Conservation (phyloP, 2,329 filamentous ascomycete genomes). For the Hysterium pulicare region DNA sequence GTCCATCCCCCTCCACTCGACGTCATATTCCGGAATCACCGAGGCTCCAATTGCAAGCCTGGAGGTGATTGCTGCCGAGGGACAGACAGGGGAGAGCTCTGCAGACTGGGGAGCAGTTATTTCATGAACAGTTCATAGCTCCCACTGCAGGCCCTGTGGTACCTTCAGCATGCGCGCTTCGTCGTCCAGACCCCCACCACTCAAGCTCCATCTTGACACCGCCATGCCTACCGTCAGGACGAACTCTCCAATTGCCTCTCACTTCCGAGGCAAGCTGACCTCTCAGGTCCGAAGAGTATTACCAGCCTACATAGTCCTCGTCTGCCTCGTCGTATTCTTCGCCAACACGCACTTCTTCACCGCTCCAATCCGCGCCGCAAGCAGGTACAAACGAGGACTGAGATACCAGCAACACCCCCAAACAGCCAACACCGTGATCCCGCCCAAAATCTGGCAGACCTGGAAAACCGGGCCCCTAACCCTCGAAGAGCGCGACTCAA, state of each 20-base stretch:
- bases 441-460: slow-evolving; percentile 72
- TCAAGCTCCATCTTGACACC: slow-evolving; percentile 30
- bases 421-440: slow-evolving; percentile 40
- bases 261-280: slow-evolving; percentile 31
- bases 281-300: slow-evolving; percentile 33
- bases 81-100: slow-evolving; percentile 7
- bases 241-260: slow-evolving; percentile 31
- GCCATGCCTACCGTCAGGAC: slow-evolving; percentile 22
- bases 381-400: slow-evolving; percentile 31
- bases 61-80: slow-evolving; percentile 4
- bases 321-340: slow-evolving; percentile 31
- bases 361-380: slow-evolving; percentile 30
- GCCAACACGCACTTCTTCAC: slow-evolving; percentile 32
- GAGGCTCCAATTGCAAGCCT: slow-evolving; percentile 8
- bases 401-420: slow-evolving; percentile 33
- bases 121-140: slow-evolving; percentile 12
- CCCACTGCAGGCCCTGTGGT: slow-evolving; percentile 19
- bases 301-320: slow-evolving; percentile 28
- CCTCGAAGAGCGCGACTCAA: slow-evolving; percentile 63
- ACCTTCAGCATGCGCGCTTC: slow-evolving; percentile 34
- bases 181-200: slow-evolving; percentile 26
- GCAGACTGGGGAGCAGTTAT: slow-evolving; percentile 13
- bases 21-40: slow-evolving; percentile 9
- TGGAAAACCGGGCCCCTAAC: slow-evolving; percentile 68
- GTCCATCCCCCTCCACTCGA: slow-evolving; percentile 1